Base-by-base conservation (phyloP, 495 filamentous ascomycete species). In the Podospora pseudopauciseta region DNA sequence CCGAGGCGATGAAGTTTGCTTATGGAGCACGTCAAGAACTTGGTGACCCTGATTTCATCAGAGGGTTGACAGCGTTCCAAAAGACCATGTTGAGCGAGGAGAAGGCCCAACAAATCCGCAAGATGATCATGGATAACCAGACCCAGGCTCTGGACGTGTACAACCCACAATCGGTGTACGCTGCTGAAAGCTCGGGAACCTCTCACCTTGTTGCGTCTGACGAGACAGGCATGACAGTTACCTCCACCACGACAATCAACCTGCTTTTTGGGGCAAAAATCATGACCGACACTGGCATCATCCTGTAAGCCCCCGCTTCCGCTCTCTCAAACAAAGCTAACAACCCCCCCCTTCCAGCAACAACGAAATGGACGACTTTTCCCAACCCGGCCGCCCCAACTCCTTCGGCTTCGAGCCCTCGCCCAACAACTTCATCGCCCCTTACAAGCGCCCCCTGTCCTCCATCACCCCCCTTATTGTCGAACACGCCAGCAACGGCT, bases 321-420 rank as follows among this genome's bases (percentile, higher is more conserved):
- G 2, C 39, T 16, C 9, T 49, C 15, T 49, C 39, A 6, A 49
- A 49, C 13, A 5, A 11, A 49, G 9, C 39, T 49, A 49, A 49
- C 39, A 49, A 13, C 39, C 39, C 39, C n/a, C 39, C 30, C 23
- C 23, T 23, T 23, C 23, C 9, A 49, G 39, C 39, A 97, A 97
- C 76, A 88, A 97, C 74, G 92, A 97, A 75, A 97, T 97, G 93
- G 91, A 97, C 74, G 91, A 91, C 85, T 94, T 94, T 81, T 90
- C 86, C n/a, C 91, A 93, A 64, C 93, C 93, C 3, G 86, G 86
- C 18, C 80, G 82, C 0, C 85, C 82, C 18, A 96, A 97, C 78
- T 85, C 87, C 5, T 97, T 96, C 68, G 93, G 92, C 60, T 97
- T 90, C 75, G 79, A 89, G 30, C 93, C 92, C 9, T 91, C 89